phyloP scores from a whole-genome alignment of 768 basidiomycete species.

The Pleurotus citrinopileatus region DNA sequence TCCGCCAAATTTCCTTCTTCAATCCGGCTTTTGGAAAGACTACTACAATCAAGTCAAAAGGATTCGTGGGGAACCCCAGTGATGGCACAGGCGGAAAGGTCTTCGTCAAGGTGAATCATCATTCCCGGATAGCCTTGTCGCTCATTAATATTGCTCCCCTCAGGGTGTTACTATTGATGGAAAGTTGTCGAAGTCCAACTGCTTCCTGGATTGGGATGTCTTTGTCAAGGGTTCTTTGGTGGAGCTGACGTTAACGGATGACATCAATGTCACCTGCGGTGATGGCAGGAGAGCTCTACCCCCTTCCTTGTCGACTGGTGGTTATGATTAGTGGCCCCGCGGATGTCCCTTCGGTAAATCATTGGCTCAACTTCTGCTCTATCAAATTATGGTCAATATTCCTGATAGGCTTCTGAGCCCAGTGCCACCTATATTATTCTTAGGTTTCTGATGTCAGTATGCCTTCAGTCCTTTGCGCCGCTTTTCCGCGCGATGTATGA shows the following conservation, averaged over 20 bases:
- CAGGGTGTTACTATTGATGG: constrained; percentile 60
- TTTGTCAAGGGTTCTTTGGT: constrained; percentile 50
- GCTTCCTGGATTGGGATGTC: constrained; percentile 66
- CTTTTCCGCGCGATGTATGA: too few species aligned
- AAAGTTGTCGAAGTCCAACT: constrained; percentile 56
- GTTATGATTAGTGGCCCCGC: constrained; percentile 34
- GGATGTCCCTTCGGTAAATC: too few species aligned
- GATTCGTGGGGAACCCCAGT: constrained; percentile 50
- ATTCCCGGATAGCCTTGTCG: constrained; percentile 5
- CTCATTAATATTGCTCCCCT: background rate
- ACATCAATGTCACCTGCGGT: constrained; percentile 54
- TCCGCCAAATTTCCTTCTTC: constrained; percentile 56
- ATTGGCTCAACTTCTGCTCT: too few species aligned
- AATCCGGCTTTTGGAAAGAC: constrained; percentile 58
- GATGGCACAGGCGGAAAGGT: constrained; percentile 52
- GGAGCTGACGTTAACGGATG: constrained; percentile 52
- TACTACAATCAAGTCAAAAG: constrained; percentile 48
- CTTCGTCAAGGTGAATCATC: constrained; percentile 46
- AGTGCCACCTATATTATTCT: too few species aligned
- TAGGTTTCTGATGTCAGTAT: too few species aligned
- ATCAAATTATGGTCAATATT: too few species aligned
- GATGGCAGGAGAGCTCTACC: constrained; percentile 43
- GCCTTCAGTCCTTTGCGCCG: too few species aligned
- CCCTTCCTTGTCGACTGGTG: constrained; percentile 65
- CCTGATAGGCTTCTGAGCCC: too few species aligned